Percentiles rank a stretch among this genome's conserved stretches.
Conservation (phyloP, 2,329 filamentous ascomycete species). For the Sarocladium brachiariae region DNA sequence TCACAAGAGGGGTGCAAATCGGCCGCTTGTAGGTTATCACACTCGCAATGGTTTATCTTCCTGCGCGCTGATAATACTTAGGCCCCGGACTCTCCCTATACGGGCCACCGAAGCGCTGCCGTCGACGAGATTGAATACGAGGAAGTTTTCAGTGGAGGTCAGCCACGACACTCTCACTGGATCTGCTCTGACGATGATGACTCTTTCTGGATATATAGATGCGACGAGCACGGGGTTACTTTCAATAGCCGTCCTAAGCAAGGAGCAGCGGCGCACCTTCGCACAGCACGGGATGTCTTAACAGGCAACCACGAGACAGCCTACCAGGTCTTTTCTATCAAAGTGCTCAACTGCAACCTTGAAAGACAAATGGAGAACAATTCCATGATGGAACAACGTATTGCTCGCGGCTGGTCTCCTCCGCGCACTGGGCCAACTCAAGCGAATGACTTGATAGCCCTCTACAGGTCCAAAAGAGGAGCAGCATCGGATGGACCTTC, state of each 20-base stretch:
- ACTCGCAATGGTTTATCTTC: no score
- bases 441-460: neutral
- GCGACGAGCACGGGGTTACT: neutral
- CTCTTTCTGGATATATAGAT: neutral
- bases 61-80: no score
- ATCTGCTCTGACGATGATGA: neutral
- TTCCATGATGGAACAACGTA: neutral
- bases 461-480: neutral
- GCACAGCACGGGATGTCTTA: neutral
- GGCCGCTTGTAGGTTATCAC: no score
- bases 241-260: neutral
- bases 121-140: neutral
- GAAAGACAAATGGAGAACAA: neutral
- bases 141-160: neutral
- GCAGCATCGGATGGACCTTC: no score
- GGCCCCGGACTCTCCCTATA: constrained; percentile 24
- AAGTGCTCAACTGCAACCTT: neutral
- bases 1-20: no score
- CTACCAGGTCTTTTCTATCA: neutral
- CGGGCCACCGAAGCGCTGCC: constrained; percentile 1
- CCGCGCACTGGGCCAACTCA: neutral
- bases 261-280: neutral
- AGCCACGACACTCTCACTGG: neutral
- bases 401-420: neutral
- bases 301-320: neutral